Percentiles rank a stretch among this genome's conserved stretches.
Conservation (phyloP, 495 filamentous ascomycete species). For the Podospora anserina region DNA sequence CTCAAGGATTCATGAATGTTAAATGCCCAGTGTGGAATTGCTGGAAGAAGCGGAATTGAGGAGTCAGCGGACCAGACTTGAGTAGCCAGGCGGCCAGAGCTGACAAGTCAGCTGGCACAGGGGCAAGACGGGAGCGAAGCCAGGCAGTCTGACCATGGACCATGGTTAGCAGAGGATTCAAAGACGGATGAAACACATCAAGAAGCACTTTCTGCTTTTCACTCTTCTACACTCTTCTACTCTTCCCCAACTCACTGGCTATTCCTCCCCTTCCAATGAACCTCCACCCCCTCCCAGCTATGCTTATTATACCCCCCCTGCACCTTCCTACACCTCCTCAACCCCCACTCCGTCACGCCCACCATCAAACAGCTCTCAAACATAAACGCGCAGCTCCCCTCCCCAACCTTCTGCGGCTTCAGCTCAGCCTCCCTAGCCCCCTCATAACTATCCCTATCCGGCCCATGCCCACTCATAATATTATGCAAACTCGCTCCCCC, state of each 20-base stretch:
- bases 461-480: slow-evolving; percentile 59
- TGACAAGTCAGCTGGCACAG: too few species aligned
- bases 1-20: too few species aligned
- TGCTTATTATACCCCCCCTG: slow-evolving; percentile 80
- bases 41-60: too few species aligned
- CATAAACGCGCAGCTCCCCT: slow-evolving; percentile 65
- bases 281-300: slow-evolving; percentile 77
- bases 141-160: too few species aligned
- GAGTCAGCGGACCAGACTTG: too few species aligned
- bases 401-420: slow-evolving; percentile 52
- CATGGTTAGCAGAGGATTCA: too few species aligned
- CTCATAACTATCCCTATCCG: slow-evolving; percentile 61
- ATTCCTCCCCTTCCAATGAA: slow-evolving; percentile 61
- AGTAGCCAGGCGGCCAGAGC: too few species aligned
- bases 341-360: slow-evolving; percentile 87
- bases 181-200: too few species aligned
- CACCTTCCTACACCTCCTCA: slow-evolving; percentile 78
- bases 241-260: background rate
- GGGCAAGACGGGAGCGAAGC: too few species aligned
- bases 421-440: slow-evolving; percentile 57
- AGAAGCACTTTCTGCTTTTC: too few species aligned
- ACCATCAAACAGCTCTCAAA: slow-evolving; percentile 75
- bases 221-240: too few species aligned
- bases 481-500: slow-evolving; percentile 58
- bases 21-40: too few species aligned